Percentiles rank a stretch among this genome's conserved stretches.
Conservation (phyloP, 177 flowering plant species). For the Telopea speciosissima region DNA sequence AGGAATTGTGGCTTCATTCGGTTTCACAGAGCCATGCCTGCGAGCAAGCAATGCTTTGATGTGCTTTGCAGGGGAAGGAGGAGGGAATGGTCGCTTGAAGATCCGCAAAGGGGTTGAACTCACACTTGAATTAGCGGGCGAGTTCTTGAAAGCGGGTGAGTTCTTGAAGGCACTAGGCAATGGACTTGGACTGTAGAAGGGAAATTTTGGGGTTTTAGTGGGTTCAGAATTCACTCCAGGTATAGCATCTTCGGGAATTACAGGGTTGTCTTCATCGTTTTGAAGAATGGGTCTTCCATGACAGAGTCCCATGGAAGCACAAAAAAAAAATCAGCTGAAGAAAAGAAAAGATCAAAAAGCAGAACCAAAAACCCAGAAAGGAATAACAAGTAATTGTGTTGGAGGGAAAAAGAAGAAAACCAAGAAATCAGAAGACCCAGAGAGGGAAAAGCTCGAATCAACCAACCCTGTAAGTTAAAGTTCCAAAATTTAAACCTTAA, state of each 20-base stretch:
- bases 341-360: constrained; percentile 6
- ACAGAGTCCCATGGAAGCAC: constrained; percentile 76
- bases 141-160: constrained; percentile 75
- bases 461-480: not conserved
- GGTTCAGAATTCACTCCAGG: constrained; percentile 21
- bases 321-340: constrained; percentile 11
- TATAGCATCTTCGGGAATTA: constrained; percentile 21
- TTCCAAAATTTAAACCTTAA: not conserved
- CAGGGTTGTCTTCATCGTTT: constrained; percentile 22
- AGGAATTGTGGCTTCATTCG: constrained; percentile 83
- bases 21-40: constrained; percentile 81
- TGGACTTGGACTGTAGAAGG: constrained; percentile 89
- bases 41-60: constrained; percentile 73
- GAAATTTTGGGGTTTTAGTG: constrained; percentile 49
- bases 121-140: constrained; percentile 67
- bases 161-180: constrained; percentile 59
- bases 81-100: constrained; percentile 86
- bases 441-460: not conserved
- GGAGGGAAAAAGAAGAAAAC: not conserved
- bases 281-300: constrained; percentile 62
- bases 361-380: constrained; percentile 4
- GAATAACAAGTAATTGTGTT: not conserved
- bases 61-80: constrained; percentile 96
- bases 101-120: constrained; percentile 67
- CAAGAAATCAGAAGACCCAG: not conserved